A percentile compares a stretch with the other conserved stretches of the same genome.
phyloP scores from a whole-genome alignment of 768 basidiomycete species.

The Gymnopilus dilepis region DNA sequence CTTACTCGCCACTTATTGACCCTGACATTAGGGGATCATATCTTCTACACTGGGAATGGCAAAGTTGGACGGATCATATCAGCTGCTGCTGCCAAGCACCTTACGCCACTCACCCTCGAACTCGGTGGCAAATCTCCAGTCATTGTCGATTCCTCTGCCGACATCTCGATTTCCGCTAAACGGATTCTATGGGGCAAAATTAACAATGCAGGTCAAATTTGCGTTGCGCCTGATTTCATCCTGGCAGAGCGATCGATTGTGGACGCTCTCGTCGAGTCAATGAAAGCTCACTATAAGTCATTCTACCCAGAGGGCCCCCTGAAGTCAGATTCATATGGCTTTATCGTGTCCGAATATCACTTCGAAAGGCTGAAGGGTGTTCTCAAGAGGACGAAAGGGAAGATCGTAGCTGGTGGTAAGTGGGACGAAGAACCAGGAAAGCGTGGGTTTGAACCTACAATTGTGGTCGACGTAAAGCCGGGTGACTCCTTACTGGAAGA shows the following conservation, averaged over 20 bases:
- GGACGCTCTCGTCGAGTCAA: conserved; percentile 49
- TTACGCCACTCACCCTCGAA: conserved; percentile 62
- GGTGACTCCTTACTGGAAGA: conserved; percentile 67
- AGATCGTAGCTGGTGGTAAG: conserved; percentile 53
- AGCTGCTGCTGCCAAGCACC: conserved; percentile 55
- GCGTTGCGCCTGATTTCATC: conserved; percentile 60
- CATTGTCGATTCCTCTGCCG: conserved; percentile 40
- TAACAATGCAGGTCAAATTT: conserved; percentile 72
- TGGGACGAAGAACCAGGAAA: conserved; percentile 31
- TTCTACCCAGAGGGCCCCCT: conserved; percentile 64
- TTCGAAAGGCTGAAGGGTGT: conserved; percentile 57
- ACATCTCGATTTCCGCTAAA: conserved; percentile 60
- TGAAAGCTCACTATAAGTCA: conserved; percentile 45
- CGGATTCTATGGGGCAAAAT: conserved; percentile 72
- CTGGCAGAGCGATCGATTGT: conserved; percentile 45
- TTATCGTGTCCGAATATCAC: conserved; percentile 60
- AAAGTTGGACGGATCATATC: conserved; percentile 54
- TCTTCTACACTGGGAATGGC: conserved; percentile 57
- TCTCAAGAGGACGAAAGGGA: conserved; percentile 59
- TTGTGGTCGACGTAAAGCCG: conserved; percentile 57
- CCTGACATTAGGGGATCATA: conserved; percentile 34
- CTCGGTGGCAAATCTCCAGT: conserved; percentile 59
- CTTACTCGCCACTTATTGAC: background rate
- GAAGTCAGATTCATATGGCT: conserved; percentile 45
- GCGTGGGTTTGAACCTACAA: conserved; percentile 60